Percentiles rank a stretch among this genome's conserved stretches.
Evolutionary conservation across 805 yeast species (phyloP).

Genomic region (Lipomyces sp.): DNA sequence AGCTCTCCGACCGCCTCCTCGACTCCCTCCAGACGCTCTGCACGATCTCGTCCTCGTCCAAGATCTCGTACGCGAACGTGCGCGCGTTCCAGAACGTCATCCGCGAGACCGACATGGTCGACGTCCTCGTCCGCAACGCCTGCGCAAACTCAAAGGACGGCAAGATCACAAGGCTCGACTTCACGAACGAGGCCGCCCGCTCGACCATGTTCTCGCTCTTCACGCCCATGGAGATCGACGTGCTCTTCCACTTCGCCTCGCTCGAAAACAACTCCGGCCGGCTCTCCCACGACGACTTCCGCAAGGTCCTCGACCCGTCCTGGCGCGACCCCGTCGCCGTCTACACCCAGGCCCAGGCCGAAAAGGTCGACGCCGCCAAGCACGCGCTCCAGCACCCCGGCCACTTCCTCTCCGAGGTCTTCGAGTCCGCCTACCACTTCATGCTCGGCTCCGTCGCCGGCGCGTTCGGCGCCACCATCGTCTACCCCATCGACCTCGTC

Average conservation of each 20-base stretch:
- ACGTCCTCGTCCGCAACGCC: slow-evolving; percentile 40
- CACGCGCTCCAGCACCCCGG: slow-evolving; percentile 40
- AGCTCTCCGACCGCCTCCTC: slow-evolving; percentile 42
- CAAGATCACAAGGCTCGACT: slow-evolving; percentile 39
- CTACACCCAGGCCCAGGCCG: slow-evolving; percentile 31
- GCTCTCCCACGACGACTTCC: slow-evolving; percentile 39
- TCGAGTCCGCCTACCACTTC: slow-evolving; percentile 84
- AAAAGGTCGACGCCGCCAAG: slow-evolving; percentile 42
- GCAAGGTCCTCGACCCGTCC: slow-evolving; percentile 44
- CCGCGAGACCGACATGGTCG: slow-evolving; percentile 43
- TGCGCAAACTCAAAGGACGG: slow-evolving; percentile 37
- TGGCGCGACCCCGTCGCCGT: slow-evolving; percentile 41
- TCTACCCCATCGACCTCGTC: slow-evolving; percentile 92
- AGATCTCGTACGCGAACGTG: slow-evolving; percentile 44
- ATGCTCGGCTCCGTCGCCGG: slow-evolving; percentile 93
- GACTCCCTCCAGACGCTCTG: slow-evolving; percentile 41
- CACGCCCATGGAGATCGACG: slow-evolving; percentile 45
- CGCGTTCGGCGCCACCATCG: slow-evolving; percentile 96
- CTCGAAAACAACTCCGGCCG: slow-evolving; percentile 36
- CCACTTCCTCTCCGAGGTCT: slow-evolving; percentile 55
- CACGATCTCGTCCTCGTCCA: slow-evolving; percentile 35
- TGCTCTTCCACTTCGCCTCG: slow-evolving; percentile 43
- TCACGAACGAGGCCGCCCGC: slow-evolving; percentile 42
- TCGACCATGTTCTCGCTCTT: slow-evolving; percentile 42
- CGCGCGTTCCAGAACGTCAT: slow-evolving; percentile 45